Conservation (phyloP, 148 eudicot species). For the Pouteria glomerata region DNA sequence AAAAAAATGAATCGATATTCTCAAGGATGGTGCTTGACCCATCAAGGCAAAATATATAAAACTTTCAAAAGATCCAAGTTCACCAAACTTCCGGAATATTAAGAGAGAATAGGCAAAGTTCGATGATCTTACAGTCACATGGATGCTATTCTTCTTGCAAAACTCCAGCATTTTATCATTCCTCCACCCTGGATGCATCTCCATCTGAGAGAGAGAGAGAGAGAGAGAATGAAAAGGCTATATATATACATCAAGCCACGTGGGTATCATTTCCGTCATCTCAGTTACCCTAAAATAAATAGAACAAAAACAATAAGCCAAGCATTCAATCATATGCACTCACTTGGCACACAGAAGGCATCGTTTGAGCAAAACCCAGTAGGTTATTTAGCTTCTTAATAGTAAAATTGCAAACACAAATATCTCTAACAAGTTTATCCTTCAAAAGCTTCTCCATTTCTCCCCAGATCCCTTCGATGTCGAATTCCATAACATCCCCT, state of each 20-base stretch:
- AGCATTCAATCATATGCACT: conserved; percentile 1
- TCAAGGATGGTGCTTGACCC: too few species aligned
- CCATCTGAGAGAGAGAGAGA: conserved; percentile 32
- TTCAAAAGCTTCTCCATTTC: conserved; percentile 59
- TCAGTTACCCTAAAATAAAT: too few species aligned
- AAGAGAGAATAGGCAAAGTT: background rate
- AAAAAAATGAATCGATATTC: too few species aligned
- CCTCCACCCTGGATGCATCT: conserved; percentile 76
- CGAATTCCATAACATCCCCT: conserved; percentile 48
- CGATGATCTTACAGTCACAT: conserved; percentile 37
- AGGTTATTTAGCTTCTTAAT: conserved; percentile 44
- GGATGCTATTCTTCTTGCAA: conserved; percentile 48
- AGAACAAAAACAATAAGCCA: background rate
- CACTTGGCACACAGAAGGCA: conserved; percentile 63
- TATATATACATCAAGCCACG: background rate
- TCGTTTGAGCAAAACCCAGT: conserved; percentile 33
- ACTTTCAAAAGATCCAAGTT: too few species aligned
- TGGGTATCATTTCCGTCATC: too few species aligned
- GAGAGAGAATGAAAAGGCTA: background rate
- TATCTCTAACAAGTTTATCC: conserved; percentile 41
- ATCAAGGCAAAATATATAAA: too few species aligned
- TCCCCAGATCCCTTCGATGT: conserved; percentile 65
- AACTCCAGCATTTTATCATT: conserved; percentile 57
- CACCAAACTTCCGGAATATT: too few species aligned
- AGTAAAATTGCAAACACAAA: conserved; percentile 52